phyloP scores from a whole-genome alignment of 352 stramenopile species.

The Halophytophthora polymorphica region DNA sequence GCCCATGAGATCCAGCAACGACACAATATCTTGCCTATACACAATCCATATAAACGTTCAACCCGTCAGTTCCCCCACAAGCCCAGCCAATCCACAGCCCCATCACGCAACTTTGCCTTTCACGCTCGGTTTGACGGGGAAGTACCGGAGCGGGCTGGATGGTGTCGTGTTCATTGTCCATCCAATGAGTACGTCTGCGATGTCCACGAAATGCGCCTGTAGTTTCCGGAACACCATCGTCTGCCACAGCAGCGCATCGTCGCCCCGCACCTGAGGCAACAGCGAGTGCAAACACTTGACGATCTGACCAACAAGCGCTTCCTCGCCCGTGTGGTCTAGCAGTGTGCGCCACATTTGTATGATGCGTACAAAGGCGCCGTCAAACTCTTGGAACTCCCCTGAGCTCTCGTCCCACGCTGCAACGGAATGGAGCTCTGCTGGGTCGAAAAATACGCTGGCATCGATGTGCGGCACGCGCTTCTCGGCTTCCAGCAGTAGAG shows the following conservation, averaged over 20 bases:
- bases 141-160: constrained; percentile 33
- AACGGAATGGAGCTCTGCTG: not conserved
- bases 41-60: constrained; percentile 1
- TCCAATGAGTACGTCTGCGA: constrained; percentile 63
- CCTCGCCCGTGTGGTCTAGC: constrained; percentile 47
- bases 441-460: not conserved
- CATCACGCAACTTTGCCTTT: not conserved
- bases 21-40: constrained; percentile 45
- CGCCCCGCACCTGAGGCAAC: constrained; percentile 15
- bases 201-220: constrained; percentile 69
- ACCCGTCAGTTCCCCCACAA: not conserved
- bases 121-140: not conserved
- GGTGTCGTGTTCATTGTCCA: constrained; percentile 59
- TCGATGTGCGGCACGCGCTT: constrained; percentile 24
- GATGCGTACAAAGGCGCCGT: constrained; percentile 28
- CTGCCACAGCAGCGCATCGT: constrained; percentile 18
- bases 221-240: constrained; percentile 37
- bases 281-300: constrained; percentile 30
- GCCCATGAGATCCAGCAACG: constrained; percentile 39
- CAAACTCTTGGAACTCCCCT: constrained; percentile 47
- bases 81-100: not conserved
- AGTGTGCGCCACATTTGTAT: constrained; percentile 48
- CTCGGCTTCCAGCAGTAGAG: constrained; percentile 37
- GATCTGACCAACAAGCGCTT: constrained; percentile 35
- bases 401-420: constrained; percentile 31